phyloP scores from a whole-genome alignment of 768 basidiomycete species.

The Leccinellum luteum region DNA sequence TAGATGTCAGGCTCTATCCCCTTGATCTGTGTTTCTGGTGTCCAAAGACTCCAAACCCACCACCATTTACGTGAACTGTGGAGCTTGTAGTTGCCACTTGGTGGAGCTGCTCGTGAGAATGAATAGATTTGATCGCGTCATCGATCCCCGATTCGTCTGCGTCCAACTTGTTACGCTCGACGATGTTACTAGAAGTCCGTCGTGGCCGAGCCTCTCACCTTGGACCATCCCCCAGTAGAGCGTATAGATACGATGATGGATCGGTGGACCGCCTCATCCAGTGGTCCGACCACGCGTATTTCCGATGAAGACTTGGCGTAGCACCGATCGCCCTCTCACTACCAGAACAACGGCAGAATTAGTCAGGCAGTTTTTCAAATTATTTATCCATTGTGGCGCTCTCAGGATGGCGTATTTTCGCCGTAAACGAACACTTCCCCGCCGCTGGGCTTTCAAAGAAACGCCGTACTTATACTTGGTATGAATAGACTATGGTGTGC shows the following conservation, averaged over 20 bases:
- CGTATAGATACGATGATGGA: too few relatives aligned
- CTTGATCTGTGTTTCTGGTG: conserved; percentile 8
- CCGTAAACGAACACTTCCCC: background rate
- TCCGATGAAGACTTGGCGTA: background rate
- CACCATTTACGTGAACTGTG: background rate
- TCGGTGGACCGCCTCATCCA: background rate
- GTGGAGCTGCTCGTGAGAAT: background rate
- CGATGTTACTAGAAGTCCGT: background rate
- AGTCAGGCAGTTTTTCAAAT: background rate
- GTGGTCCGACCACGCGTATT: background rate
- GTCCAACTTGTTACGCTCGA: background rate
- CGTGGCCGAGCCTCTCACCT: background rate
- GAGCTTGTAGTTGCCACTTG: background rate
- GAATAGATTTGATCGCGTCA: background rate
- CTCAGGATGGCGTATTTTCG: background rate
- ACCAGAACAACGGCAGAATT: background rate
- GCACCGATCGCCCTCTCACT: conserved; percentile 14
- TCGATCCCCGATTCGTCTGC: background rate
- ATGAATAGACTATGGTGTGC: too few relatives aligned
- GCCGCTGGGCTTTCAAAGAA: background rate
- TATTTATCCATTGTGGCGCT: background rate
- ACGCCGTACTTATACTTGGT: background rate
- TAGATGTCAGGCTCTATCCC: background rate
- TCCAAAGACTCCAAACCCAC: background rate
- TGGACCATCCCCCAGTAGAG: background rate